Evolutionary conservation across 345 rosid species (phyloP), one percentile per base, ranked within the genome.

Genomic region (Eucalyptus lansdowneana): DNA sequence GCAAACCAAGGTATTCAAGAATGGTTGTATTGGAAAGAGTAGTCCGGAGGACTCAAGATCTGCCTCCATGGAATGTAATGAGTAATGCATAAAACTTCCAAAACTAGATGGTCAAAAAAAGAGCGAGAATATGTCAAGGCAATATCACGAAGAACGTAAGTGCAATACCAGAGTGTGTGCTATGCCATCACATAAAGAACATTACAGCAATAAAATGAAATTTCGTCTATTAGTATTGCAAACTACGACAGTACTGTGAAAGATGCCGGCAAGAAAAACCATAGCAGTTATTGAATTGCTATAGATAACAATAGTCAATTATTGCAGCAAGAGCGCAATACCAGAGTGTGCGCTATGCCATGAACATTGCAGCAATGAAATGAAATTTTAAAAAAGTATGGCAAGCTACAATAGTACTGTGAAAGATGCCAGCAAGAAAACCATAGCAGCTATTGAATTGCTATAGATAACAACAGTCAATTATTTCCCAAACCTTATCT

Each of bases 401-500:
- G 69, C 69, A 29, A 12, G 6, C 31, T 62, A 62, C 69, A 29
- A 13, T 6, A 27, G 34, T 44, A 44, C 45, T 44, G 45, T 8
- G 45, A 44, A 44, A 4, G 50, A 50, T 42, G 44, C 44, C 44
- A 42, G 44, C 44, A 76, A 19, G 27, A 76, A 76, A 76, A 6
- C 83, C 83, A 76, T 76, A 76, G 45, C 14, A 37, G 83, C 83
- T 42, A 76, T 37, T 69, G 80, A 69, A 69, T 69, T 69, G 80
- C 24, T 69, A 34, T 34, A 69, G 80, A 69, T 69, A 17, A 69
- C 80, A 17, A 21, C 11, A 37, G 45, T 37, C 81, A 37, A 37
- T 76, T 37, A 72, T 76, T 76, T 76, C 83, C 81, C 90, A n/a
- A 87, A 96, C 99, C 99, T 97, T 94, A 72, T 95, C 95, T 90